A percentile compares a stretch with the other conserved stretches of the same genome.
phyloP scores from a whole-genome alignment of 1,139 yeast genomes.

The Chernovozyma sophiae-reginae region DNA sequence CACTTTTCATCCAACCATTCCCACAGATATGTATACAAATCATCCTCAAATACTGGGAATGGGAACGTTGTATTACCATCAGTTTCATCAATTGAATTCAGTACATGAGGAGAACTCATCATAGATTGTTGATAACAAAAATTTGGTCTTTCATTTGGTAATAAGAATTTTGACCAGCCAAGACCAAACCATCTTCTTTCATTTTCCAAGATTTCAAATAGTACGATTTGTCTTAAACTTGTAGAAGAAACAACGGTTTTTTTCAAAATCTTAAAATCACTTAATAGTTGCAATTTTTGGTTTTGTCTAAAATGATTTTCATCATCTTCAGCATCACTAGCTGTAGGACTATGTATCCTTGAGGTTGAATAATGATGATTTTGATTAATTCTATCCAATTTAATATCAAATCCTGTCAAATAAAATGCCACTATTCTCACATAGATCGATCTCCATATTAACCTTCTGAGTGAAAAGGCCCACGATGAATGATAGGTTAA shows the following conservation, averaged over 20 bases:
- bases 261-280: conserved; percentile 39
- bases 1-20: conserved; percentile 53
- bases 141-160: conserved; percentile 50
- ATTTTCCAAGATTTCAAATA: conserved; percentile 51
- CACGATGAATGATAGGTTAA: conserved; percentile 54
- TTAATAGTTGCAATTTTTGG: conserved; percentile 18
- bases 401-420: conserved; percentile 44
- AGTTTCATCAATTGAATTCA: conserved; percentile 3
- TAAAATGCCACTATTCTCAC: conserved; percentile 39
- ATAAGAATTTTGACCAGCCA: conserved; percentile 51
- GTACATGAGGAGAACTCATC: conserved; percentile 25
- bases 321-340: conserved; percentile 23
- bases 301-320: conserved; percentile 8
- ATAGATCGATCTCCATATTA: conserved; percentile 53
- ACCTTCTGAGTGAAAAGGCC: conserved; percentile 45
- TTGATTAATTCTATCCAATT: conserved; percentile 17
- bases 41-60: conserved; percentile 47
- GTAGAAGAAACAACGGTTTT: conserved; percentile 39
- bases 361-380: conserved; percentile 16
- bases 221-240: conserved; percentile 42
- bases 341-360: conserved; percentile 21
- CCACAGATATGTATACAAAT: conserved; percentile 44
- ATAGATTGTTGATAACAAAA: conserved; percentile 45
- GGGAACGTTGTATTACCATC: conserved; percentile 23
- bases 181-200: conserved; percentile 61